These are phyloP conservation scores for Dissophora ornata DNA, from an alignment of 192 early-diverging fungal genomes.

Conservation along the genomic window DNA sequence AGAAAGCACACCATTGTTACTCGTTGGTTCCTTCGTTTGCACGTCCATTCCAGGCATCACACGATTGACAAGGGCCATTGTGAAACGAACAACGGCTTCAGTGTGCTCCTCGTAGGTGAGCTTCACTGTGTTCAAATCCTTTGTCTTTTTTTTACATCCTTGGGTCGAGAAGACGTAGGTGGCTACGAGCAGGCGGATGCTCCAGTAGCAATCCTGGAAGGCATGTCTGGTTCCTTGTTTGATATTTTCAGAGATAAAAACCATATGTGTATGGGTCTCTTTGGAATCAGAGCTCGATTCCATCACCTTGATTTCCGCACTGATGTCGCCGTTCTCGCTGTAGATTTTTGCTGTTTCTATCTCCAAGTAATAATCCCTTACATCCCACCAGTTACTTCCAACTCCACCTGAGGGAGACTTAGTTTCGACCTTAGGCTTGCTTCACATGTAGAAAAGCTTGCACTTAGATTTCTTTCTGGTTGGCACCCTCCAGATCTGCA, in stretches of 20 bases:
- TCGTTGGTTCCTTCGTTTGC: too few relatives aligned
- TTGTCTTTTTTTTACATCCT: slow-evolving; percentile 14
- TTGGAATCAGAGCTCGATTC: too few relatives aligned
- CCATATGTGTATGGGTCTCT: too few relatives aligned
- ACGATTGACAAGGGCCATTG: slow-evolving; percentile 35
- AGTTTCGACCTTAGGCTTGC: slow-evolving; percentile 22
- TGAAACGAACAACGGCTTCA: slow-evolving; percentile 33
- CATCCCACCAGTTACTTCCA: too few relatives aligned
- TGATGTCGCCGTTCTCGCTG: slow-evolving; percentile 6
- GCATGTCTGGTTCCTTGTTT: slow-evolving; percentile 24
- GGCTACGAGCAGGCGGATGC: slow-evolving; percentile 28
- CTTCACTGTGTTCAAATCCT: background rate
- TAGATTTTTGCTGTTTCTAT: slow-evolving; percentile 5
- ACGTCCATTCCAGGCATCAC: slow-evolving; percentile 1
- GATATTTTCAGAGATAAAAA: too few relatives aligned
- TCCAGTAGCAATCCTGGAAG: slow-evolving; percentile 22
- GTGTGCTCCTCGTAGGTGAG: slow-evolving; percentile 36
- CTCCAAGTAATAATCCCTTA: slow-evolving; percentile 29
- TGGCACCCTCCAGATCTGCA: slow-evolving; percentile 45
- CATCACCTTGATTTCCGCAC: slow-evolving; percentile 17
- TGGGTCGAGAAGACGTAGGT: slow-evolving; percentile 12
- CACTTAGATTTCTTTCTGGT: slow-evolving; percentile 20
- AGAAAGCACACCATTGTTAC: too few relatives aligned
- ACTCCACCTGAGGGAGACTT: background rate
- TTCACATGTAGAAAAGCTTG: slow-evolving; percentile 40